A percentile compares a stretch with the other conserved stretches of the same genome.
Conservation (phyloP, 2,329 filamentous ascomycete genomes). For the Alternaria brassicicola region DNA sequence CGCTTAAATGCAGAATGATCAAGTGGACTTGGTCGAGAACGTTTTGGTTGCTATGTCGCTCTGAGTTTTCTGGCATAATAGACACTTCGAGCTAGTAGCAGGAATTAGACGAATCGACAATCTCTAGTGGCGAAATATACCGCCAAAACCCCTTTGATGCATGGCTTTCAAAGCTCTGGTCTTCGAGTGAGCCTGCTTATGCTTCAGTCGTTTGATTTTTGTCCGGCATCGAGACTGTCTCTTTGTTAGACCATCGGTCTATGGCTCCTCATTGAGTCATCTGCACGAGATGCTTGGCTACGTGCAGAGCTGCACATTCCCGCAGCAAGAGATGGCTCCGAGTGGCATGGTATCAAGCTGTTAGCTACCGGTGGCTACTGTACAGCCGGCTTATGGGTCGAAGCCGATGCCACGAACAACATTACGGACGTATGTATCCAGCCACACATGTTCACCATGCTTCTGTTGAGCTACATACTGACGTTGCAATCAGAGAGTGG, state of each 20-base stretch:
- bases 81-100: too few relatives aligned
- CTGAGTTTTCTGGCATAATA: too few relatives aligned
- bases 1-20: too few relatives aligned
- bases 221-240: not conserved
- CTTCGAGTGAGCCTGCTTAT: not conserved
- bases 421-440: not conserved
- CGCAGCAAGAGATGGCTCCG: not conserved
- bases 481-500: slow-evolving; percentile 12
- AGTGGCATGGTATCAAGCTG: not conserved
- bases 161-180: not conserved
- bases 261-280: not conserved
- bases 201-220: not conserved
- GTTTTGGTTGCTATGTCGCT: not conserved
- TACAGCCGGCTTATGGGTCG: not conserved
- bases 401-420: not conserved
- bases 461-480: not conserved
- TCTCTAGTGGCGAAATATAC: not conserved
- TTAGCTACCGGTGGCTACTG: not conserved
- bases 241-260: not conserved
- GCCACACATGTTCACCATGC: not conserved
- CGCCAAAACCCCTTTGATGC: not conserved
- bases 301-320: not conserved
- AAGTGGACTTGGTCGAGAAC: not conserved
- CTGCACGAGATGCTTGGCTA: not conserved
- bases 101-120: too few relatives aligned